Evolutionary conservation across 257 asterid genomes (phyloP), one percentile per base, ranked within the genome.

Genomic region (Nicotiana noctiflora): DNA sequence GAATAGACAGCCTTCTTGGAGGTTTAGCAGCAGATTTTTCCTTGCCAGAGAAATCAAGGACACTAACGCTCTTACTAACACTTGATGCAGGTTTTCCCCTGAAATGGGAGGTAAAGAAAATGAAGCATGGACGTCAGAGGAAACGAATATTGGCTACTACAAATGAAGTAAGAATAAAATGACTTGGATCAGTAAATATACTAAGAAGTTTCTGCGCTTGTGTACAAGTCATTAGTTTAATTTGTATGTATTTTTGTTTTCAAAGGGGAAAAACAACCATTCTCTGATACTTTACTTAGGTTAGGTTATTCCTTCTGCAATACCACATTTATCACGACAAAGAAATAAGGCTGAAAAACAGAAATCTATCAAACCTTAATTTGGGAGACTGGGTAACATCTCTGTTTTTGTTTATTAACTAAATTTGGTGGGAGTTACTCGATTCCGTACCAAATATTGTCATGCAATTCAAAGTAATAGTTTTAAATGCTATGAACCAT

Each of bases 1-100:
- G 96, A 81, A 90, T 90, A 32, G 99, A 95, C 85, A 92, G 88
- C 75, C 99, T 86, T 83, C 98, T 89, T 10, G 98, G 97, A 31
- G 99, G 98, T 86, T 91, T 93, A 64, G 90, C 89, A 67, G 89
- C 90, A 67, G 96, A 80, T 81, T 89, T 95, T 81, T 93, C 98
- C 86, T 93, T 93, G 51, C 89, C 86, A n/a, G 97, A 93, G 76
- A 92, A 84, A 85, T 93, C 96, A 83, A 95, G 94, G 86, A 89
- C 89, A 74, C 90, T 46, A 61, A 92, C 90, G 83, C 98, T 93
- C 91, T 89, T 92, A 53, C 97, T 90, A 74, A 93, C 97, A 81
- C 81, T 84, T 18, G 97, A 84, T 37, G 82, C 84, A 57, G 63
- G 72, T 84, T 84, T 89, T 83, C 85, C 92, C 91, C 98, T 93